Evolutionary conservation across 2,329 filamentous ascomycete genomes (phyloP), one percentile per base, ranked within the genome.

Genomic region (Diaporthe capsici): DNA sequence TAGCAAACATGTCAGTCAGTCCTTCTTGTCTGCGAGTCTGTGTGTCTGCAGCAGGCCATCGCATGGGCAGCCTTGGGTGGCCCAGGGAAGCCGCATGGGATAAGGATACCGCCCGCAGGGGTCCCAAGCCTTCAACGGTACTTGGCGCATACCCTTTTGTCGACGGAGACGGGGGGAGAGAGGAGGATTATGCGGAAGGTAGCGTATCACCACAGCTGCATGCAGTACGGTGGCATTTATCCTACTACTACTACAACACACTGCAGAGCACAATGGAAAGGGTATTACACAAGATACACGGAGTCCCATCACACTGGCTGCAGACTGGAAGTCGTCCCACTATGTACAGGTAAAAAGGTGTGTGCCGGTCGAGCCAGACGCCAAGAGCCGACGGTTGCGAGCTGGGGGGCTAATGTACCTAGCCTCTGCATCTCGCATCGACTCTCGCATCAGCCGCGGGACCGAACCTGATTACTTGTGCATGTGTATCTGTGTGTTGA

Each of bases 1-100:
- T 73, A 61, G 42, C 63, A 71, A 67, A 51, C 72, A 74, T 60
- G 28, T 53, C 58, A 53, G 37, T 44, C 51, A 39, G 53, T 44
- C 68, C 28, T 28, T 34, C 44, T 71, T 39, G 49, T n/a, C 72
- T 58, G 31, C 58, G 51, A 8, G 51, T 22, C 20, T 57, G 34
- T 58, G 55, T 51, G 57, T 31, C 31, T 22, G 31, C 58, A 44
- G 58, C 58, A 15, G 58, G 58, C 58, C 12, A 44, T 63, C n/a
- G 58, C 58, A 61, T 39, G 39, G 58, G 58, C 60, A 31, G 60
- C 39, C 60, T 63, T 34, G 61, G 44, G 37, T 63, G 39, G 37
- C 60, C n/a, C n/a, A 63, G 60, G 60, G 39, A 63, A 63, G 60
- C 39, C 39, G 60, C 60, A 63, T 44, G n/a, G 60, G 42, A 63